Conservation (phyloP, 345 rosid genomes). For the Hirschfeldia incana region DNA sequence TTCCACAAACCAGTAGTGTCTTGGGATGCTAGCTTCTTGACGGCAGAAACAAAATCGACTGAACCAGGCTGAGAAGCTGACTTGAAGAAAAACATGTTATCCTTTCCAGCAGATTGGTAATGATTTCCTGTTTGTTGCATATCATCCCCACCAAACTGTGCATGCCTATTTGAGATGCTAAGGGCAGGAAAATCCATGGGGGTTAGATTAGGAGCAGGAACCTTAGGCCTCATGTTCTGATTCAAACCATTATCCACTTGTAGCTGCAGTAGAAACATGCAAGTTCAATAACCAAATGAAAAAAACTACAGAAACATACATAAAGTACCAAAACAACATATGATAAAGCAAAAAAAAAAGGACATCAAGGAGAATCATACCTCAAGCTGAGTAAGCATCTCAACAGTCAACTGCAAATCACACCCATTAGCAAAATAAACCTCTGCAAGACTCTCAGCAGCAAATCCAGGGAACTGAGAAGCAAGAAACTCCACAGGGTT, state of each 20-base stretch:
- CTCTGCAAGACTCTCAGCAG: constrained; percentile 92
- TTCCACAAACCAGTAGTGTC: constrained; percentile 91
- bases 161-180: constrained; percentile 53
- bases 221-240: constrained; percentile 71
- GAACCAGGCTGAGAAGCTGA: constrained; percentile 60
- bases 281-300: constrained; percentile 15
- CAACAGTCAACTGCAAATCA: constrained; percentile 85
- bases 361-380: constrained; percentile 39
- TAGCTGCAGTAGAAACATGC: constrained; percentile 57
- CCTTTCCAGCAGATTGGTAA: constrained; percentile 69
- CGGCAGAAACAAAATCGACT: constrained; percentile 87
- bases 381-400: constrained; percentile 99
- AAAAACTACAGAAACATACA: not conserved
- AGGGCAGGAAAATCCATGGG: constrained; percentile 90
- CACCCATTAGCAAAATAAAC: constrained; percentile 89
- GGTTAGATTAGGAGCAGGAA: constrained; percentile 67
- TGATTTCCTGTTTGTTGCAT: constrained; percentile 60
- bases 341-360: not conserved
- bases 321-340: not conserved
- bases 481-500: constrained; percentile 84
- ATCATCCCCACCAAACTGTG: constrained; percentile 72
- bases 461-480: constrained; percentile 90
- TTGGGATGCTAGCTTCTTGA: constrained; percentile 78
- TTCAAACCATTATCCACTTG: constrained; percentile 83
- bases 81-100: constrained; percentile 72